Base-by-base conservation (phyloP, 495 filamentous ascomycete genomes). In the Amniculicola lignicola region DNA sequence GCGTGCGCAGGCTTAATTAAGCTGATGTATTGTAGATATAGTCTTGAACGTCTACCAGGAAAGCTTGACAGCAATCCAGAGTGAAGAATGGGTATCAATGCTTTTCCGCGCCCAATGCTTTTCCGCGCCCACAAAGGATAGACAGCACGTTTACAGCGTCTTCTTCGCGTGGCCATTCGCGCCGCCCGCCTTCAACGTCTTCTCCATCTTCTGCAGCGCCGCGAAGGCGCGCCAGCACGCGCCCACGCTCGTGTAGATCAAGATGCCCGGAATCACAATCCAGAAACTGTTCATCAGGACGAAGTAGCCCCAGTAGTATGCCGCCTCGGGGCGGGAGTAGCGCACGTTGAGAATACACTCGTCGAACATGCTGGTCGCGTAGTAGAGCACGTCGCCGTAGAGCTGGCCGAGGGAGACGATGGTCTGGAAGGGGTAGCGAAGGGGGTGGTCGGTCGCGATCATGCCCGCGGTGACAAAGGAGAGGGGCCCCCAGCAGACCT, bases 221-320 rank as follows among this genome's bases (percentile, higher is more conserved):
- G 37, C 38, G 29, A 67, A 61, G 12, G 61, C 60, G 15, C 49
- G 33, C 23, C 46, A 47, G 10, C 33, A 51, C 14, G 46, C 53
- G 9, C 24, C 14, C 1, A 64, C 52, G 40, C 64, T 57, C 12
- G 44, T 50, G 23, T 23, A 49, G 16, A 67, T 19, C 29, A 67
- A 22, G 70, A 68, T 52, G 4, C 52, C 33, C 2, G 90, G 90
- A 54, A 95, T 78, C 12, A 93, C 74, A 28, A 84, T 88, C 90
- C 90, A 96, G 46, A 90, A 86, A 40, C 82, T 75, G 65, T 96
- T 96, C 80, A 95, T 85, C 15, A 86, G 77, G 18, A 90, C 80
- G 65, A 87, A 96, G 67, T 96, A 96, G 12, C 84, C 70, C 89
- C 89, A 96, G 67, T 88, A 95, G 66, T 94, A 96, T 54, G 84